phyloP scores from a whole-genome alignment of 805 yeast genomes.

The Starmerella potacharoeniae region DNA sequence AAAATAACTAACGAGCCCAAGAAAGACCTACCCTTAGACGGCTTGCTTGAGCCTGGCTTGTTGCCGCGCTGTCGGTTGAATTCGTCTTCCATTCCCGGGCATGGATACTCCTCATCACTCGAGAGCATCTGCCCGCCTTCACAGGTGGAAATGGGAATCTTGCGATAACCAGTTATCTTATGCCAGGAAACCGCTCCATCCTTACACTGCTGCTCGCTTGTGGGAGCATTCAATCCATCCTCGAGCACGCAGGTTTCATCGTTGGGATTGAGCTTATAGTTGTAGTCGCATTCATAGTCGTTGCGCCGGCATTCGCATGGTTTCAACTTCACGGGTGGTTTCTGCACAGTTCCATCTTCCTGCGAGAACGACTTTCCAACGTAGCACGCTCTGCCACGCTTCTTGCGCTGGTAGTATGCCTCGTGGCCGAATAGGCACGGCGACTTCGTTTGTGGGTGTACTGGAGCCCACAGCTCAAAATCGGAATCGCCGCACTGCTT shows the following conservation, averaged over 20 bases:
- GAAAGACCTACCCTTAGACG: neutral
- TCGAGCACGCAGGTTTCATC: slow-evolving; percentile 84
- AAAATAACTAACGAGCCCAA: neutral
- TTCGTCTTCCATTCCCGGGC: slow-evolving; percentile 77
- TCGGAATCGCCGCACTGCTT: slow-evolving; percentile 55
- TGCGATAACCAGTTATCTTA: slow-evolving; percentile 90
- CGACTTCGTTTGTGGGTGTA: slow-evolving; percentile 37
- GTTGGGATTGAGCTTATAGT: slow-evolving; percentile 44
- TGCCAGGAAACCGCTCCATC: slow-evolving; percentile 43
- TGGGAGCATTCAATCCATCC: slow-evolving; percentile 53
- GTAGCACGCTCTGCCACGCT: slow-evolving; percentile 54
- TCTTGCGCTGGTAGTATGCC: slow-evolving; percentile 47
- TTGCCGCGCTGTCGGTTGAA: slow-evolving; percentile 30
- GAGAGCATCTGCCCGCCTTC: slow-evolving; percentile 67
- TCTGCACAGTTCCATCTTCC: slow-evolving; percentile 33
- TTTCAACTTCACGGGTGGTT: slow-evolving; percentile 39
- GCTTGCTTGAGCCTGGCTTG: neutral
- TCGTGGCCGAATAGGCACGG: slow-evolving; percentile 63
- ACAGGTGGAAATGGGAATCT: slow-evolving; percentile 76
- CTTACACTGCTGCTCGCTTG: slow-evolving; percentile 17
- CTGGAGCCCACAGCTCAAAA: slow-evolving; percentile 54
- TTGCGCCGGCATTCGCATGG: slow-evolving; percentile 77
- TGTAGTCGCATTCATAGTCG: slow-evolving; percentile 92
- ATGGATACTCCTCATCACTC: slow-evolving; percentile 51
- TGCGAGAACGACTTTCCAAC: slow-evolving; percentile 24